phyloP scores from a whole-genome alignment of 257 asterid genomes.

The Fraxinus anomala region DNA sequence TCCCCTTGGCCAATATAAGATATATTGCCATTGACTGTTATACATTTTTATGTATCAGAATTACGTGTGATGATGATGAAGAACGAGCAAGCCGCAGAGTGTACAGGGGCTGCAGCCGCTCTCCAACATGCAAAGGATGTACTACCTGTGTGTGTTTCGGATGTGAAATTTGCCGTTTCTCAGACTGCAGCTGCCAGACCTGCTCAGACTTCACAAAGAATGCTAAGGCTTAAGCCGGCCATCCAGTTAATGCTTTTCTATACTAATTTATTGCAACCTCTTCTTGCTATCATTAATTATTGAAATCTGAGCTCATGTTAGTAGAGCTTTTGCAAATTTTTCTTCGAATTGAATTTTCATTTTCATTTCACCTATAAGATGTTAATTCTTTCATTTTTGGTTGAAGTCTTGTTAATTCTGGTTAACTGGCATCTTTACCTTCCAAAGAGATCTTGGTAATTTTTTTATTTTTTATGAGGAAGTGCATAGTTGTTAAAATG shows the following conservation, averaged over 20 bases:
- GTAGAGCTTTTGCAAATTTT: neutral
- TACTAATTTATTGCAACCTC: neutral
- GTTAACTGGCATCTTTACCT: conserved; percentile 1
- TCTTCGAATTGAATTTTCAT: neutral
- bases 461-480: no score
- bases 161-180: conserved; percentile 49
- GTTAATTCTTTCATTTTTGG: neutral
- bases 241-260: neutral
- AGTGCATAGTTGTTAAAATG: neutral
- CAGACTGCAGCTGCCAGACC: conserved; percentile 57
- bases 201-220: conserved; percentile 54
- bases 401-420: neutral
- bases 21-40: neutral
- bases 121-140: conserved; percentile 58
- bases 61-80: conserved; percentile 52
- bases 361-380: neutral
- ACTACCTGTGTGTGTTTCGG: conserved; percentile 60
- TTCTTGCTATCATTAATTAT: neutral
- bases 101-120: conserved; percentile 49
- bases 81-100: conserved; percentile 59
- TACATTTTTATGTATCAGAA: conserved; percentile 30
- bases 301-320: neutral
- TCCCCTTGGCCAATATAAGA: neutral
- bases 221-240: conserved; percentile 31
- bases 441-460: neutral